Base-by-base conservation (phyloP, 495 filamentous ascomycete genomes). In the Articulospora tetracladia region DNA sequence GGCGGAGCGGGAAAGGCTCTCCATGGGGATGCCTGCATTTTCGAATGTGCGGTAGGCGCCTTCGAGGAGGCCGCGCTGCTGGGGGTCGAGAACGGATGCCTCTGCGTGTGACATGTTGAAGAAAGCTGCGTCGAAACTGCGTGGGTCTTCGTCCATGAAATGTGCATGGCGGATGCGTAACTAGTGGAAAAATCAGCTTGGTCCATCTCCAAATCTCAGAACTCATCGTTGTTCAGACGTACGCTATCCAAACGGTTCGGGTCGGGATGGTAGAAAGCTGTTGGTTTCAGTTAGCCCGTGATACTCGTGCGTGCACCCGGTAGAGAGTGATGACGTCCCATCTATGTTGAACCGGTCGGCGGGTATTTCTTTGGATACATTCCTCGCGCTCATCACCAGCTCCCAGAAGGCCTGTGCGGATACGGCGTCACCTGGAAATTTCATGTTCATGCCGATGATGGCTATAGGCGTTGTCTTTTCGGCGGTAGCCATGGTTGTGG, bases 381-480 rank as follows among this genome's bases (percentile, higher is more conserved):
- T 79, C 39, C 73, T 72, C 1, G 77, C 76, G 47, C 76, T 66
- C 12, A 71, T 59, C 26, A 83, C 61, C 61, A 86, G 72, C 24
- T 85, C 66, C 83, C 84, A 88, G 55, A 87, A 74, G 44, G 69
- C 74, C 39, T 75, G 71, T 17, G 78, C 76, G 60, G 63, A 75
- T 34, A 70, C 75, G 44, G 77, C 77, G 53, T 79, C 77, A 11
- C 76, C 83, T 8, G 85, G 82, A 62, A 87, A 84, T 30, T 81
- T 77, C 55, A 81, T 86, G 22, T 75, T 76, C 69, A 86, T 76
- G 30, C 84, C 83, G 53, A 87, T 70, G 30, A 87, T 76, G 19
- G 83, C 84, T 52, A 86, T 83, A 7, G 85, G 84, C 76, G n/a
- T n/a, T n/a, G n/a, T n/a, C n/a, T n/a, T n/a, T n/a, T n/a, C n/a